Evolutionary conservation across 768 basidiomycete genomes (phyloP), one percentile per base, ranked within the genome.

Genomic region (Lactarius quietus): DNA sequence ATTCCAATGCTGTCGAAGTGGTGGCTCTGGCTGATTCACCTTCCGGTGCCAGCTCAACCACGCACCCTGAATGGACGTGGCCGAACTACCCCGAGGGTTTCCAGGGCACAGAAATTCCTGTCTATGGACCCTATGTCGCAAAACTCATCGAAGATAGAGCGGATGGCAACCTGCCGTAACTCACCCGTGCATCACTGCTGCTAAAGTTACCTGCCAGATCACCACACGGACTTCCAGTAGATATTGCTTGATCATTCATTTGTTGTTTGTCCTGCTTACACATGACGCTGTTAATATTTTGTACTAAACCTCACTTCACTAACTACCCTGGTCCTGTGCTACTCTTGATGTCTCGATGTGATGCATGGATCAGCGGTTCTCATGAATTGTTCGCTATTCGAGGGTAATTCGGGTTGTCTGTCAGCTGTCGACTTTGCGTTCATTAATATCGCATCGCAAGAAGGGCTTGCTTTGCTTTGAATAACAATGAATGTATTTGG

Each of bases 61-160:
- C 82, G 28, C 71, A 77, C 56, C 81, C 80, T 18, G 80, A 85
- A 26, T 78, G 23, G 78, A 86, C 76, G 76, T 83, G 31, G 26
- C 85, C 89, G 0, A 71, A 74, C n/a, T 93, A 93, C 70, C 92
- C 92, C 0, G 86, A 92, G 9, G 92, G 90, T 29, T 95, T 95
- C 79, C 93, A 95, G 71, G 86, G 86, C 48, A 79, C 82, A n/a
- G 75, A 78, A 39, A 95, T 95, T 63, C 92, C 92, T 3, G 86
- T 89, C 0, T 73, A 87, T 69, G 90, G 89, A 0, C 83, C 84
- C 18, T 77, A 78, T 0, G 78, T 95, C 12, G 88, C 84, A 1
- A 78, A 82, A 70, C 75, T 93, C 31, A 87, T 95, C 43, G 90
- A 93, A 70, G 86, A 89, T 61, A 83, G 88, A 53, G 74, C 88